These are phyloP conservation scores for Saccharomycopsis vini DNA, from an alignment of 805 yeast species.

Conservation along the genomic window DNA sequence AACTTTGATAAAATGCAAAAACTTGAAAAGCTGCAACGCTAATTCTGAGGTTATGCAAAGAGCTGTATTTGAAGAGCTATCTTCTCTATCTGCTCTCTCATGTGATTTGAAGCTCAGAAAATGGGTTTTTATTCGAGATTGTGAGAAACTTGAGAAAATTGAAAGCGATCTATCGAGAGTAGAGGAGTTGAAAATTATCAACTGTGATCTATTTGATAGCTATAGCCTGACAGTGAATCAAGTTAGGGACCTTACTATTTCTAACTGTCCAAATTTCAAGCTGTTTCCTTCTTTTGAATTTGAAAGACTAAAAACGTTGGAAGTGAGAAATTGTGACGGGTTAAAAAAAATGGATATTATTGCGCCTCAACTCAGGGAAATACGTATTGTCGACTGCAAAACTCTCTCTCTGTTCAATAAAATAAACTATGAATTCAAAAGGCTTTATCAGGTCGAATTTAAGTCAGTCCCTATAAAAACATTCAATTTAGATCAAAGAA, in stretches of 20 bases:
- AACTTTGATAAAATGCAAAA: too few species aligned
- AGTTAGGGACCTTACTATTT: background rate
- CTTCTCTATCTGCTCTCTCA: too few species aligned
- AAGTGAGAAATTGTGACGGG: background rate
- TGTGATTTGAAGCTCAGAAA: too few species aligned
- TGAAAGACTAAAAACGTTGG: background rate
- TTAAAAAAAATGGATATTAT: background rate
- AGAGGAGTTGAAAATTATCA: too few species aligned
- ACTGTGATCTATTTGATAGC: background rate
- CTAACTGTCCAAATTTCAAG: background rate
- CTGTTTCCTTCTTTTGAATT: background rate
- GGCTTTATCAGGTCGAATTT: background rate
- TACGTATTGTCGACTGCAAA: background rate
- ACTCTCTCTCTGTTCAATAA: background rate
- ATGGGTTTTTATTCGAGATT: too few species aligned
- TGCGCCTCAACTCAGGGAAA: background rate
- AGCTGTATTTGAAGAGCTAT: too few species aligned
- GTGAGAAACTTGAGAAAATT: background rate
- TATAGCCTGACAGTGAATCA: background rate
- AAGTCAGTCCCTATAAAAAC: background rate
- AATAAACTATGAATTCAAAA: background rate
- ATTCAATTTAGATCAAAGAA: background rate
- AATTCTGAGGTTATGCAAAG: too few species aligned
- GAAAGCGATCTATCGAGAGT: background rate
- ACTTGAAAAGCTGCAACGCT: too few species aligned